A percentile compares a stretch with the other conserved stretches of the same genome.
Evolutionary conservation across 2,329 filamentous ascomycete genomes (phyloP).

Genomic region (Aspergillus quadricinctus): DNA sequence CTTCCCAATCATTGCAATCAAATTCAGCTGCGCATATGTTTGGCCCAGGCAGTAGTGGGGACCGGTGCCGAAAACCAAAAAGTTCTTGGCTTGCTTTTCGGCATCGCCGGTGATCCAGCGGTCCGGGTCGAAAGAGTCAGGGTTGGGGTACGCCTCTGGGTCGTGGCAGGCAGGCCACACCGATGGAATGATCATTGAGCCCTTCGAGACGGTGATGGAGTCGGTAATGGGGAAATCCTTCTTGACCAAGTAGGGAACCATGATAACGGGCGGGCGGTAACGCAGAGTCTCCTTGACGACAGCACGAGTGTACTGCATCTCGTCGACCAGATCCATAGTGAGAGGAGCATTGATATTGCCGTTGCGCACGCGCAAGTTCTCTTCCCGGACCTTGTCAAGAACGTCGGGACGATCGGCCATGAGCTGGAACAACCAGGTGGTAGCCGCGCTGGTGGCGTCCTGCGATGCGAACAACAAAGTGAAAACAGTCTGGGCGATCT

Average conservation of each 20-base stretch:
- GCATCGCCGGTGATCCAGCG: conserved; percentile 88
- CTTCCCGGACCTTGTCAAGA: conserved; percentile 82
- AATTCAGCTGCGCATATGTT: conserved; percentile 81
- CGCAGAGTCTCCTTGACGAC: conserved; percentile 88
- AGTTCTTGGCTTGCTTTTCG: conserved; percentile 92
- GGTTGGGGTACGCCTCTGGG: conserved; percentile 84
- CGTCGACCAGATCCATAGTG: conserved; percentile 81
- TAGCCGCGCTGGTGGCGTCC: conserved; percentile 90
- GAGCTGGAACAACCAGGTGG: conserved; percentile 92
- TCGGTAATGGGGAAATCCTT: conserved; percentile 89
- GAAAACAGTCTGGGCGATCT: conserved; percentile 90
- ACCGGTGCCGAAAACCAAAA: conserved; percentile 89
- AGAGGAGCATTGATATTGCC: conserved; percentile 68
- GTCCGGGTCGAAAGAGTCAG: conserved; percentile 84
- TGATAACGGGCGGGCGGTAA: conserved; percentile 92
- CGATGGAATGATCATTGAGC: conserved; percentile 90
- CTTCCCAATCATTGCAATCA: conserved; percentile 87
- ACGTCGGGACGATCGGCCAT: conserved; percentile 92
- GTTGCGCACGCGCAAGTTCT: conserved; percentile 73
- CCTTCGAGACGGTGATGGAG: conserved; percentile 87
- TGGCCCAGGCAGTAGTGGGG: conserved; percentile 97
- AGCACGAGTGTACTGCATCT: conserved; percentile 83
- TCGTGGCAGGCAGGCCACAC: conserved; percentile 89
- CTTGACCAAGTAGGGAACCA: conserved; percentile 94
- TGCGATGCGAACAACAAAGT: conserved; percentile 97